These are phyloP conservation scores for Filobasidium floriforme DNA, from an alignment of 768 basidiomycete species.

Conservation along the genomic window DNA sequence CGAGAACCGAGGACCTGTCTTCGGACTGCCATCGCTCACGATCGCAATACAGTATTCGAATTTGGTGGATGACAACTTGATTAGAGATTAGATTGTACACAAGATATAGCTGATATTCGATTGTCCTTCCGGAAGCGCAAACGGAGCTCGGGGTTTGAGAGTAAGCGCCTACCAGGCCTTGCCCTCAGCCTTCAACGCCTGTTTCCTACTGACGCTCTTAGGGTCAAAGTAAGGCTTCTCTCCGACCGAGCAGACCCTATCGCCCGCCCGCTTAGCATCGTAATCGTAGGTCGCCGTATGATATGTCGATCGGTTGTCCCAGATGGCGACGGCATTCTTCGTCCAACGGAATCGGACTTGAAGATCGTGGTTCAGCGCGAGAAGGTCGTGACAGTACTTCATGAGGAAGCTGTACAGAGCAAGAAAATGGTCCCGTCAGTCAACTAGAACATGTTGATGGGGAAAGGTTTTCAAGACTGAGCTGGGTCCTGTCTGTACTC, in stretches of 20 bases:
- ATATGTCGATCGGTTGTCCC: conserved; percentile 54
- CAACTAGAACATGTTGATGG: no score
- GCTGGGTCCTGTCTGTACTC: no score
- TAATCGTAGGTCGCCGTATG: conserved; percentile 47
- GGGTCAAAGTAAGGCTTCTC: conserved; percentile 53
- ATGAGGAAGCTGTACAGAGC: conserved; percentile 42
- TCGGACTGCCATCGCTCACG: no score
- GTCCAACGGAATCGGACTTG: conserved; percentile 51
- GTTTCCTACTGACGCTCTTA: conserved; percentile 24
- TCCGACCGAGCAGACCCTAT: conserved; percentile 55
- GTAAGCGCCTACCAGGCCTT: conserved; percentile 11
- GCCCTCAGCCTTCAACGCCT: conserved; percentile 25
- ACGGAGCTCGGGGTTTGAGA: no score
- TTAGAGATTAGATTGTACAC: no score
- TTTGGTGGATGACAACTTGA: no score
- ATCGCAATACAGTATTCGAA: no score
- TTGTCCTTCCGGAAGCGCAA: no score
- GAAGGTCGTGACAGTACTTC: conserved; percentile 49
- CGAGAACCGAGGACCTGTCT: no score
- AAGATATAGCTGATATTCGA: no score
- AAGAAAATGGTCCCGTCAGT: no score
- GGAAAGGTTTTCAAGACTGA: no score
- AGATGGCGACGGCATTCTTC: conserved; percentile 54
- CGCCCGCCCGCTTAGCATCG: conserved; percentile 46
- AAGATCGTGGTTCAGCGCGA: conserved; percentile 55